Base-by-base conservation (phyloP, 2,329 filamentous ascomycete species). In the Neofusicoccum parvum region DNA sequence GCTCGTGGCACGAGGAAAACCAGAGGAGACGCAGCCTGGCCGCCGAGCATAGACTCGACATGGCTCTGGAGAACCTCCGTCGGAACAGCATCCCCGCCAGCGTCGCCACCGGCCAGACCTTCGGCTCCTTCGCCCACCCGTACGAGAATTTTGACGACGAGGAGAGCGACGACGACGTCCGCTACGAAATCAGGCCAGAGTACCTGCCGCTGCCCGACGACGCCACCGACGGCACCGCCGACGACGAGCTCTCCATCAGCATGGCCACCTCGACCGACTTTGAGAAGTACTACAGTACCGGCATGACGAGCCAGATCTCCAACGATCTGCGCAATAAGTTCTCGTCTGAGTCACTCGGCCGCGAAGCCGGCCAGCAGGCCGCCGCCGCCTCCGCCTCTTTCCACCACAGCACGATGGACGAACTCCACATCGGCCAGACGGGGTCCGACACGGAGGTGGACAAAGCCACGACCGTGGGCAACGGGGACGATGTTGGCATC, bases 201-300 rank as follows among this genome's bases (percentile, higher is more conserved):
- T 64, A 54, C 27, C 48, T 64, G 39, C 62, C 62, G 5, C 62
- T 64, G 5, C 62, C 62, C 5, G 62, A 64, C 15, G 62, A 54
- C 12, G 62, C 49, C 11, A 54, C 49, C n/a, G 62, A 64, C 5
- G 50, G 62, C 10, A 54, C 50, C 9, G 62, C 62, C 36, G 62
- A 64, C 15, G 62, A 64, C 12, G 62, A 64, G 49, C 49, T 64
- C n/a, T 64, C 62, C 5, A 37, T 60, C 14, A 60, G 56, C 43
- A 11, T 60, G 32, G 56, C 56, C 11, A 60, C 56, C 27, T 46
- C 56, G 5, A 20, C 27, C 56, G 27, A 48, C 17, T 60, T 48
- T n/a, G 56, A 60, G 7, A 36, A 60, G 27, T 41, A 20, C 17
- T 60, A 60, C 43, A 60, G 41, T 32, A 60, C 56, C 7, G 56